These are phyloP conservation scores for Fremontodendron californicum DNA, from an alignment of 345 rosid species.

Conservation along the genomic window DNA sequence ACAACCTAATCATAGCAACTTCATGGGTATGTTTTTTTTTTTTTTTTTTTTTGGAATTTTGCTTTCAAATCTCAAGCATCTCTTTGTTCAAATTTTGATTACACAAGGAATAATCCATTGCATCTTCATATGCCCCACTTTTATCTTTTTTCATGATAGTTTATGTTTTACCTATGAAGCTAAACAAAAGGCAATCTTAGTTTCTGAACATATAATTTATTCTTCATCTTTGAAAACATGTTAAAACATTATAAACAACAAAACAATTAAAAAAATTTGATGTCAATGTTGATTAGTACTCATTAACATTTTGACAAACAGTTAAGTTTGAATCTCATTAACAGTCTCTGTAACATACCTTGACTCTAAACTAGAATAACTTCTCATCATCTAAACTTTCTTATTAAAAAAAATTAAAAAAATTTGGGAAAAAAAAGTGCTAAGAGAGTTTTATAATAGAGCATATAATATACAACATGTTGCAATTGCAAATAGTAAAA, in stretches of 20 bases:
- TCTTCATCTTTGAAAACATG: too few species aligned
- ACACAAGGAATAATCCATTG: background rate
- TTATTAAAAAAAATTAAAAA: background rate
- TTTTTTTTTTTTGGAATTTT: background rate
- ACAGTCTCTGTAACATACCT: too few species aligned
- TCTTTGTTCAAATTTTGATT: background rate
- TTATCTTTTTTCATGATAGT: too few species aligned
- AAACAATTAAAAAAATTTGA: too few species aligned
- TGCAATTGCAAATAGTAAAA: background rate
- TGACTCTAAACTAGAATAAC: too few species aligned
- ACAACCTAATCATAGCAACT: background rate
- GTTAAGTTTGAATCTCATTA: too few species aligned
- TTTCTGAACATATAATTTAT: too few species aligned
- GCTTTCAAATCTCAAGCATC: background rate
- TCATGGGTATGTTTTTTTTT: background rate
- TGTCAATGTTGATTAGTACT: too few species aligned
- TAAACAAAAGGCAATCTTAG: background rate
- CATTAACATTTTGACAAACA: too few species aligned
- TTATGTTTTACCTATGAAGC: background rate
- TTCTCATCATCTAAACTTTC: too few species aligned
- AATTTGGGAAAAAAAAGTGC: background rate
- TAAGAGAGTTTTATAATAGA: background rate
- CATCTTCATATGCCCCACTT: conserved; percentile 5
- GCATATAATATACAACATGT: background rate
- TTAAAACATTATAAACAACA: too few species aligned